Evolutionary conservation across 2,329 filamentous ascomycete genomes (phyloP), one percentile per base, ranked within the genome.

Genomic region (Alternaria consortialis): DNA sequence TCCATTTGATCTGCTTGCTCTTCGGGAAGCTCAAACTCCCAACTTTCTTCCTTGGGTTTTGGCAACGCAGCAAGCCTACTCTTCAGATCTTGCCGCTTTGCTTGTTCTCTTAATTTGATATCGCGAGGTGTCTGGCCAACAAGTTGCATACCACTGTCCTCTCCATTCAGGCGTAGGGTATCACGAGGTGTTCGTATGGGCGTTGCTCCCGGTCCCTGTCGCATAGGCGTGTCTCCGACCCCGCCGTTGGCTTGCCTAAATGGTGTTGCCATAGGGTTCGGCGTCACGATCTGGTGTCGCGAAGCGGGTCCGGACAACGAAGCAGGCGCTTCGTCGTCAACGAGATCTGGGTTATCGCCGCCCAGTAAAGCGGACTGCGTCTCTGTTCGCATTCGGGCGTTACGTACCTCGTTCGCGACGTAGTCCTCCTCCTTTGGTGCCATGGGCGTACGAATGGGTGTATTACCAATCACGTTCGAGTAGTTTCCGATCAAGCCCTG

Each of bases 351-450:
- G 72, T 98, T 98, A 67, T 99, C 95, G 13, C 94, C 95, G 63
- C 95, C 95, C 0, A 99, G 84, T 8, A 99, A 83, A 9, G 92
- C 97, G 20, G 95, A 98, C 72, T 98, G 92, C 0, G 94, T 98
- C 74, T 97, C 91, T 1, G 93, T 98, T 52, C 97, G 83, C 7
- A 95, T 92, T 66, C 91, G 88, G 48, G 97, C 97, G 76, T 99
- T 98, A 60, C 90, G 89, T 64, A 98, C 94, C 79, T 99, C 95
- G 77, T 98, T 99, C 67, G 94, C 93, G 60, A 99, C 95, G 67
- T 93, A 90, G 73, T 99, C 95, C 76, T 99, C 94, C 76, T 97
- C 92, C 48, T 93, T 91, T 0, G 95, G 91, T 4, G 94, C 95
- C 78, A 90, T 89, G 4, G 95, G 95, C 5, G 95, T 99, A 64